Conservation (phyloP, 2,329 filamentous ascomycete species). For the Apiospora pterosperma region DNA sequence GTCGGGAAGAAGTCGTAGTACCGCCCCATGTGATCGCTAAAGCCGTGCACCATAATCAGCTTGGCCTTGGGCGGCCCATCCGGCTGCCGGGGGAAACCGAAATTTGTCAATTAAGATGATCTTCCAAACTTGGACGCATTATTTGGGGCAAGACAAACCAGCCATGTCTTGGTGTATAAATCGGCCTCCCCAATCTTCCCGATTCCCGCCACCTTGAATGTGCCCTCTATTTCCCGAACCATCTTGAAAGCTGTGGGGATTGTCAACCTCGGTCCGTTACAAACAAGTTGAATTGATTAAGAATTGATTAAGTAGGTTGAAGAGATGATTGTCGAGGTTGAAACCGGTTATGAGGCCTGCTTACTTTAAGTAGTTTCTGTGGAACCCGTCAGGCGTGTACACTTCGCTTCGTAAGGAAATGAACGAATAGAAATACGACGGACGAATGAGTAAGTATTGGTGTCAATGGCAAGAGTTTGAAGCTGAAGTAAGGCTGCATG, state of each 20-base stretch:
- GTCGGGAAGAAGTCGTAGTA: constrained; percentile 72
- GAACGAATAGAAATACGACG: background rate
- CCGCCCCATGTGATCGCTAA: constrained; percentile 78
- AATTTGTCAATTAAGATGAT: constrained; percentile 2
- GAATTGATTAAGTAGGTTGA: background rate
- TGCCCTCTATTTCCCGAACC: constrained; percentile 45
- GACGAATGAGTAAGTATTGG: background rate
- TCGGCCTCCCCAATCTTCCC: constrained; percentile 31
- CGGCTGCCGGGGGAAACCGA: constrained; percentile 37
- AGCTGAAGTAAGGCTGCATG: background rate
- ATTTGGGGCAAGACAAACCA: constrained; percentile 38
- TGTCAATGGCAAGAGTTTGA: background rate
- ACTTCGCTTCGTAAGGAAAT: background rate
- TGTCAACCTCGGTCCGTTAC: too few relatives aligned
- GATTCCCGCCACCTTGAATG: constrained; percentile 40
- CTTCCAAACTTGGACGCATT: background rate
- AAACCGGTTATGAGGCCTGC: background rate
- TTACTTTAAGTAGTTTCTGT: background rate
- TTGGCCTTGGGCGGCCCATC: constrained; percentile 60
- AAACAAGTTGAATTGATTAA: background rate
- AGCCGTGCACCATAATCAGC: constrained; percentile 82
- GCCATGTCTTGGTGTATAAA: constrained; percentile 54
- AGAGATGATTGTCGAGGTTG: background rate
- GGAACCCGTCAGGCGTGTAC: background rate
- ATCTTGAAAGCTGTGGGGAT: too few relatives aligned